Evolutionary conservation across 371 early-diverging fungal species (phyloP).

Genomic region (Rhizomucor pusillus): DNA sequence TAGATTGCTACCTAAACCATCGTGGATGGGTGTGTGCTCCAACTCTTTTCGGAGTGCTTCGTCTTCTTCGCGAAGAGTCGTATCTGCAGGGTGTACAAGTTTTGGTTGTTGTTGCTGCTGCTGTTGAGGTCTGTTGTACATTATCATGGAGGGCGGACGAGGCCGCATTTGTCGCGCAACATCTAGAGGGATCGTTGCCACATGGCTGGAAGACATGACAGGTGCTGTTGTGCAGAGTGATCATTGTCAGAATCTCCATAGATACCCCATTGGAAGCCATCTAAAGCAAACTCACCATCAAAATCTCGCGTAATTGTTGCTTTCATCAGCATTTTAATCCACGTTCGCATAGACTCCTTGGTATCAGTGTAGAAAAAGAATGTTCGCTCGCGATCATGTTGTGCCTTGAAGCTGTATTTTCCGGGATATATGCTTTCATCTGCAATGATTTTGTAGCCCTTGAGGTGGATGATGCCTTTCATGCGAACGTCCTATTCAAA

Average conservation of each 20-base stretch:
- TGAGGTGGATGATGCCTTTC: constrained; percentile 46
- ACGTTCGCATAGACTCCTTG: constrained; percentile 52
- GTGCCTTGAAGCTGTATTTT: constrained; percentile 61
- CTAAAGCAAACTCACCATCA: constrained; percentile 1
- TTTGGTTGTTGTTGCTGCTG: background rate
- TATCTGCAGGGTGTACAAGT: no score
- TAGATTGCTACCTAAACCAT: no score
- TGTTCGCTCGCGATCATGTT: constrained; percentile 52
- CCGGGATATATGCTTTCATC: constrained; percentile 59
- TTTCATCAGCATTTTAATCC: constrained; percentile 73
- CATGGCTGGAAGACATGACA: constrained; percentile 62
- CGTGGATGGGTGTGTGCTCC: background rate
- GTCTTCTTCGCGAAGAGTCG: background rate
- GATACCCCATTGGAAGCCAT: constrained; percentile 13
- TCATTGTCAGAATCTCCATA: background rate
- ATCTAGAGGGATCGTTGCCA: constrained; percentile 61
- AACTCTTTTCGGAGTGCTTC: background rate
- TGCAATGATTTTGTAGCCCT: constrained; percentile 43
- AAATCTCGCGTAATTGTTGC: constrained; percentile 65
- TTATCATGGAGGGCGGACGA: constrained; percentile 59
- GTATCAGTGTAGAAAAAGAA: constrained; percentile 67
- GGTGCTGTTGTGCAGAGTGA: constrained; percentile 34
- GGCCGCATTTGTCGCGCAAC: constrained; percentile 63
- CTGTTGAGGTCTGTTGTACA: constrained; percentile 11
- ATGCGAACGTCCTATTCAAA: constrained; percentile 38